phyloP scores from a whole-genome alignment of 2,329 filamentous ascomycete genomes.

The Xenoacremonium recifei region DNA sequence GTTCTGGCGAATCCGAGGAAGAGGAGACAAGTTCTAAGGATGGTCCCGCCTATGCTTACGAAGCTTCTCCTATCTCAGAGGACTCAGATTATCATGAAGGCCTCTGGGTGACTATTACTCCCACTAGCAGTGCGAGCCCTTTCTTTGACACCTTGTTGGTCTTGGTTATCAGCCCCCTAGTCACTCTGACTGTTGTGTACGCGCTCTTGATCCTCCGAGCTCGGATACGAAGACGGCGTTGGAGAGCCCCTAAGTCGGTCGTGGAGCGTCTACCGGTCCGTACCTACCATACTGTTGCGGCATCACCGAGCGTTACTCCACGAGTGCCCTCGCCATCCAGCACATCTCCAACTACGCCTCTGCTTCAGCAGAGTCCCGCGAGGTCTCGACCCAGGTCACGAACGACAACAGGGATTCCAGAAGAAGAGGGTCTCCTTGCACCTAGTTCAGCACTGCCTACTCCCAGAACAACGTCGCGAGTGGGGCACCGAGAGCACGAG shows the following conservation, averaged over 20 bases:
- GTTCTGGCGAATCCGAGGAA: slow-evolving; percentile 35
- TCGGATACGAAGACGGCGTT: slow-evolving; percentile 82
- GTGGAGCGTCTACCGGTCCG: slow-evolving; percentile 93
- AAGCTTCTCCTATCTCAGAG: slow-evolving; percentile 18
- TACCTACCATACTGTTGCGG: slow-evolving; percentile 84
- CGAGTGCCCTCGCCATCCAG: slow-evolving; percentile 61
- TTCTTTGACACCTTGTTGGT: slow-evolving; percentile 98
- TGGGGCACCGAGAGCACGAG: slow-evolving; percentile 42
- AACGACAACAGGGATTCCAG: slow-evolving; percentile 61
- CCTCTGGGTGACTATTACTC: slow-evolving; percentile 94
- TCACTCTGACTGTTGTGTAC: slow-evolving; percentile 92
- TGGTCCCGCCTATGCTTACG: slow-evolving; percentile 17
- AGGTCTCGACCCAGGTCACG: slow-evolving; percentile 61
- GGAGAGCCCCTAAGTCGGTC: slow-evolving; percentile 96
- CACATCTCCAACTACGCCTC: slow-evolving; percentile 74
- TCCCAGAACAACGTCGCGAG: slow-evolving; percentile 32
- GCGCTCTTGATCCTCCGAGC: slow-evolving; percentile 83
- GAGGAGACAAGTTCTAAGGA: slow-evolving; percentile 23
- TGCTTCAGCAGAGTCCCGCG: slow-evolving; percentile 62
- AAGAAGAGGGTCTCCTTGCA: slow-evolving; percentile 45
- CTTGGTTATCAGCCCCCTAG: slow-evolving; percentile 88
- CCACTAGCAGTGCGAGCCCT: slow-evolving; percentile 82
- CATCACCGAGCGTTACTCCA: slow-evolving; percentile 53
- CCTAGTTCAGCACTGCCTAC: slow-evolving; percentile 42
- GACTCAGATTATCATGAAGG: slow-evolving; percentile 56